phyloP scores from a whole-genome alignment of 768 basidiomycete species.

The Auricularia sp. region DNA sequence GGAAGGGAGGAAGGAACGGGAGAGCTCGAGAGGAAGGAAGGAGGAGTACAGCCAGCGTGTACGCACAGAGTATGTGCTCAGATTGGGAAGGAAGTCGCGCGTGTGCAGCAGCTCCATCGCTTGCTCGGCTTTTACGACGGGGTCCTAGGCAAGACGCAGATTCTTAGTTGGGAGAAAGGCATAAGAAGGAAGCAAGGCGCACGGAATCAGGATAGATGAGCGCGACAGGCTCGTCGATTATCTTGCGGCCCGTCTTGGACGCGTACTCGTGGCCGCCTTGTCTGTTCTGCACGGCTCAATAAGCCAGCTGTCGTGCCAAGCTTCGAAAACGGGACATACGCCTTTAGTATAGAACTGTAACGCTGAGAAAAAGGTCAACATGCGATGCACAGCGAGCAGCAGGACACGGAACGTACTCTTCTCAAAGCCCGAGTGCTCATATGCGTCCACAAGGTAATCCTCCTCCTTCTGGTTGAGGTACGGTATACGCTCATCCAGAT shows the following conservation, averaged over 20 bases:
- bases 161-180: too few relatives aligned
- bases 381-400: neutral
- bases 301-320: too few relatives aligned
- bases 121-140: slow-evolving; percentile 27
- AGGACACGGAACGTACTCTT: slow-evolving; percentile 36
- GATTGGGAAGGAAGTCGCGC: slow-evolving; percentile 23
- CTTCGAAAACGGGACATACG: neutral
- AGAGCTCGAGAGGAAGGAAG: too few relatives aligned
- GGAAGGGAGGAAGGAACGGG: too few relatives aligned
- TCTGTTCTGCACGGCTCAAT: neutral
- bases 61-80: slow-evolving; percentile 9
- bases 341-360: slow-evolving; percentile 52
- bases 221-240: neutral
- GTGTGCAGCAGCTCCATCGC: slow-evolving; percentile 20
- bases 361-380: slow-evolving; percentile 26
- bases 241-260: neutral
- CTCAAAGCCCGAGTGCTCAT: slow-evolving; percentile 43
- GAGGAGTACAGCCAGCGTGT: too few relatives aligned
- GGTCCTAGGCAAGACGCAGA: slow-evolving; percentile 22
- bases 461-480: slow-evolving; percentile 55
- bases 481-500: slow-evolving; percentile 24
- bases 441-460: slow-evolving; percentile 60
- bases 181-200: neutral
- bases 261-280: slow-evolving; percentile 25
- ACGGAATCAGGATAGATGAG: neutral